Evolutionary conservation across 2,329 filamentous ascomycete genomes (phyloP), one percentile per base, ranked within the genome.

Genomic region (Cladosporium cucumerinum): DNA sequence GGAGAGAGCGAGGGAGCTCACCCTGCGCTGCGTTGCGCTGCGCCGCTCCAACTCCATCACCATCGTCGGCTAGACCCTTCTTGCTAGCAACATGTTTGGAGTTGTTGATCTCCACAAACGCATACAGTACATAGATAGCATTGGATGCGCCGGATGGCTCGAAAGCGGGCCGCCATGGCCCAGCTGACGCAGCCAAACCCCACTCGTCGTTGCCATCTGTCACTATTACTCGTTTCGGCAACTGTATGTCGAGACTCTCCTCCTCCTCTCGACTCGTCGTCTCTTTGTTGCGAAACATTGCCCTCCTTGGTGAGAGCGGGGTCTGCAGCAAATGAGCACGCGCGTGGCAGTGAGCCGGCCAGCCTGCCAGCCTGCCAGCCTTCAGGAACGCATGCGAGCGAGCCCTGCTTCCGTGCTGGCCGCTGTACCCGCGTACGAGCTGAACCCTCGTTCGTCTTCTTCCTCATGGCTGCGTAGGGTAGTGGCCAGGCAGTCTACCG

Each of bases 171-270:
- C 52, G 32, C 54, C 52, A 39, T 14, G 18, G 34, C 34, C 36
- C 32, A 36, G 54, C 54, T 57, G 54, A 57, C 54, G 54, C 54
- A 57, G 32, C 28, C 28, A 26, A 32, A 18, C 54, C 32, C 54
- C 54, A 57, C 54, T 39, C 16, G n/a, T 25, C 8, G 21, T 39
- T 4, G 52, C 52, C 16, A 25, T 28, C 30, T 34, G 32, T 36
- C 51, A 54, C 18, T 28, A 54, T 54, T 54, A 21, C 51, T 30
- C 30, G 14, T 30, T 30, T 10, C 51, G 51, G 51, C 51, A 54
- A 54, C 32, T 54, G n/a, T 46, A n/a, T 46, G 39, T 46, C 39
- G 7, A 12, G 39, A 46, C 36, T n/a, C 18, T 46, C n/a, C 14
- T n/a, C 8, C n/a, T n/a, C n/a, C n/a, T n/a, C n/a, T n/a, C n/a